Evolutionary conservation across 176 grass and related monocot genomes (phyloP), one percentile per base, ranked within the genome.

Genomic region (Triticum timopheevii): DNA sequence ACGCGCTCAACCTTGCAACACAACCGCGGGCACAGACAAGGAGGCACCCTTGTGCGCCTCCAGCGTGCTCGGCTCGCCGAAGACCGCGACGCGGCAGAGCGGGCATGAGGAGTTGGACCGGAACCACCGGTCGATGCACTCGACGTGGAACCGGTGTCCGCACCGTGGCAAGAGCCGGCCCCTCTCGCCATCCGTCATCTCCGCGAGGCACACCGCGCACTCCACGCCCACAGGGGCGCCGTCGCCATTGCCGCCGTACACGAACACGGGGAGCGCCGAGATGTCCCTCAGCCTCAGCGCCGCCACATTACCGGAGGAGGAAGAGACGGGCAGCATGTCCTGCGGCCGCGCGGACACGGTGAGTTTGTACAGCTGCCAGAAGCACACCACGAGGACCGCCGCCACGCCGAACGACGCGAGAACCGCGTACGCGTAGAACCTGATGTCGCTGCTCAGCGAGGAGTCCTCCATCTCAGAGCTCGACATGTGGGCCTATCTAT

Each of bases 161-260:
- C 93, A 95, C 20, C 52, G 59, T 6, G 93, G 93, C 31, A 95
- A 81, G 30, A 95, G 74, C 7, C 85, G 82, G 10, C 79, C 88
- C 23, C 59, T 76, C 50, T 88, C 90, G 22, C 90, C 88, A 58
- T 81, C 82, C 47, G 28, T 54, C 28, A 95, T 78, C 73, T 92
- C 82, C 2, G 82, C 78, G 20, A 95, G 81, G 77, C 93, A 95
- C 68, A 95, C 93, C 13, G 90, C 78, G 86, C 93, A 95, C 77
- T 92, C 90, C 66, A 85, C 65, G 2, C 13, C 13, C 42, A 45
- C 42, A 45, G 11, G 11, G 11, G 42, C 15, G 47, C 78, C 45
- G 63, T 45, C 75, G 23, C 7, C 72, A 45, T 45, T 45, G 42
- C 42, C 42, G 12, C 34, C 38, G 40, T 88, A 77, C 61, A 92